A percentile compares a stretch with the other conserved stretches of the same genome.
Evolutionary conservation across 2,329 filamentous ascomycete genomes (phyloP).

Genomic region (Xylogone sp.): DNA sequence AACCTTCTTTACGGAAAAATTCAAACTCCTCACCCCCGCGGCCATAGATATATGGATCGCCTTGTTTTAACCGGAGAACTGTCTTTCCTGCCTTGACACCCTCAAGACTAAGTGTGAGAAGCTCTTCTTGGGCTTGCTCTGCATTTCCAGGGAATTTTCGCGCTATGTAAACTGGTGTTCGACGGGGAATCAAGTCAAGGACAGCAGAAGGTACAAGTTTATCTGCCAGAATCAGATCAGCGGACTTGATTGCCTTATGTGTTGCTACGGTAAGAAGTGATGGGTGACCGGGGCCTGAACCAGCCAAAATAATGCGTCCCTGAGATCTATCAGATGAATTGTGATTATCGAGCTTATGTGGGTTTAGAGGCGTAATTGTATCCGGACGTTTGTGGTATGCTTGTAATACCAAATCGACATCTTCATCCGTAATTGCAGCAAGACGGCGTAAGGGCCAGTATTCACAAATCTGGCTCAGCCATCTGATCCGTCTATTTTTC

Average conservation of each 20-base stretch:
- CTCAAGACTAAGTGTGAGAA: constrained; percentile 72
- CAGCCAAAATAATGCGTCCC: constrained; percentile 82
- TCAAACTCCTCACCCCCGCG: constrained; percentile 89
- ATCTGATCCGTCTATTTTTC: constrained; percentile 80
- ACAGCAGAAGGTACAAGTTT: constrained; percentile 84
- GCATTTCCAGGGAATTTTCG: constrained; percentile 98
- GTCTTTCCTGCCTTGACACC: constrained; percentile 67
- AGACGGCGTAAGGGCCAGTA: constrained; percentile 92
- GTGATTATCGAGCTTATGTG: background rate
- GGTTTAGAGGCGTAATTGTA: constrained; percentile 20
- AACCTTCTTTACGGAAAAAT: constrained; percentile 73
- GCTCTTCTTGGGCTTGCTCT: constrained; percentile 86
- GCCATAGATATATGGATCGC: constrained; percentile 94
- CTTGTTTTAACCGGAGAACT: constrained; percentile 90
- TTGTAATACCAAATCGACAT: constrained; percentile 72
- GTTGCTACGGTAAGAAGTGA: constrained; percentile 84
- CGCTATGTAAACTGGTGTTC: constrained; percentile 86
- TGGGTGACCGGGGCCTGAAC: constrained; percentile 88
- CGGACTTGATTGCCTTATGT: constrained; percentile 68
- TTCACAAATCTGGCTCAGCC: constrained; percentile 95
- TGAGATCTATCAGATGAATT: background rate
- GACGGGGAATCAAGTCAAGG: constrained; percentile 82
- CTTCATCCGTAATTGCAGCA: constrained; percentile 72
- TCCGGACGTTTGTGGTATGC: constrained; percentile 52
- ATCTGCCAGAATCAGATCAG: constrained; percentile 79